These are phyloP conservation scores for Mucor plumbeus DNA, from an alignment of 371 early-diverging fungal genomes.

Conservation along the genomic window DNA sequence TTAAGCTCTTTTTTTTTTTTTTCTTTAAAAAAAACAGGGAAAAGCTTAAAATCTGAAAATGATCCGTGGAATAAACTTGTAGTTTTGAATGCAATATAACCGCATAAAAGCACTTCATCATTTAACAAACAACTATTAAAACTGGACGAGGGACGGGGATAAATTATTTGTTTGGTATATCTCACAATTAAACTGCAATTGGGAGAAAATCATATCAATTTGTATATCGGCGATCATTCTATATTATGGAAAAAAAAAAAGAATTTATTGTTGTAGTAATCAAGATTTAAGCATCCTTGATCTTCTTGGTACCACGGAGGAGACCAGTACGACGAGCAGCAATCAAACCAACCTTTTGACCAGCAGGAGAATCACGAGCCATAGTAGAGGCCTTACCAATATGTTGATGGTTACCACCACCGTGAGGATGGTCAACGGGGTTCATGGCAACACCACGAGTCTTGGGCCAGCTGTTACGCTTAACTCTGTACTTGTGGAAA, in stretches of 20 bases:
- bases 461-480: slow-evolving; percentile 99
- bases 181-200: not conserved
- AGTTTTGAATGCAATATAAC: not conserved
- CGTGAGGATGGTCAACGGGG: slow-evolving; percentile 92
- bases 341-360: slow-evolving; percentile 99
- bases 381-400: slow-evolving; percentile 98
- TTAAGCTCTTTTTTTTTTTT: not conserved
- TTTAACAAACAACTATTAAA: not conserved
- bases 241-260: not conserved
- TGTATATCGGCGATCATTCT: not conserved
- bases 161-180: slow-evolving; percentile 1
- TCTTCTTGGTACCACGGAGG: slow-evolving; percentile 84
- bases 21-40: not conserved
- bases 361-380: slow-evolving; percentile 93
- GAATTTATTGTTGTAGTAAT: not conserved
- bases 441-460: slow-evolving; percentile 99
- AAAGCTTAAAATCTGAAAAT: not conserved
- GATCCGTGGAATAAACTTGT: slow-evolving; percentile 2
- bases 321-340: slow-evolving; percentile 84
- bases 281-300: slow-evolving; percentile 53
- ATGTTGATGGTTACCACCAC: slow-evolving; percentile 96
- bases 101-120: not conserved
- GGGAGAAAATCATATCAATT: not conserved
- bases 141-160: not conserved
- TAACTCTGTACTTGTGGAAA: slow-evolving; percentile 97